Conservation (phyloP, 1,284 basidiomycete species). For the Ustilago xerochloae region DNA sequence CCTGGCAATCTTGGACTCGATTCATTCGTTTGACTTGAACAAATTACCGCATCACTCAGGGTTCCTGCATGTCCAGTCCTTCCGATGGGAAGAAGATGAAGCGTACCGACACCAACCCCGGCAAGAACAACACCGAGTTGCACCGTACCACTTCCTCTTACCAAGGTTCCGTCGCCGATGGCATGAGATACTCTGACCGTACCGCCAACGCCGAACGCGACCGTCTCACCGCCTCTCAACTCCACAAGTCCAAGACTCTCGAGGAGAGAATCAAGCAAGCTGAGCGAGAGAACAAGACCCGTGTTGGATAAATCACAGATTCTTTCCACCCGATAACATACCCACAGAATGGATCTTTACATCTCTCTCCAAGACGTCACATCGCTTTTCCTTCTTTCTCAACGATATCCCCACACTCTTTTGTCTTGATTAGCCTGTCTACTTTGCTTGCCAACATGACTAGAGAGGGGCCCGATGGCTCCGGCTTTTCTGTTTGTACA, state of each 20-base stretch:
- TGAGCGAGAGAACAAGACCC: conserved; percentile 58
- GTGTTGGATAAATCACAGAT: conserved; percentile 4
- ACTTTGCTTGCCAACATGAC: too few relatives aligned
- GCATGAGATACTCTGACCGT: conserved; percentile 67
- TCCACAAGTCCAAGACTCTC: conserved; percentile 67
- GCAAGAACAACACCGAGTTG: conserved; percentile 63
- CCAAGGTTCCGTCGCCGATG: conserved; percentile 66
- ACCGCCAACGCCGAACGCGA: conserved; percentile 44
- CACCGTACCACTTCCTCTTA: conserved; percentile 68
- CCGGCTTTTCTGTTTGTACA: conserved; percentile 12
- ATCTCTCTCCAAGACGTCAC: neutral
- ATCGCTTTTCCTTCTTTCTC: neutral
- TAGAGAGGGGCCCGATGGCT: too few relatives aligned
- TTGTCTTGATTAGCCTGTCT: neutral
- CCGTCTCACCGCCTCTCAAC: conserved; percentile 64
- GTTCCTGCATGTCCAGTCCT: conserved; percentile 59
- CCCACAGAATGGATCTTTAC: neutral
- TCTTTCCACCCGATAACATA: neutral
- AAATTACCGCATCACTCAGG: conserved; percentile 17
- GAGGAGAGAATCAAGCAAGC: conserved; percentile 66
- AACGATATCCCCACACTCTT: neutral
- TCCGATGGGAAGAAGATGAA: conserved; percentile 65
- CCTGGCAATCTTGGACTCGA: neutral
- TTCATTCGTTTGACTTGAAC: neutral
- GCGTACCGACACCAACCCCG: conserved; percentile 66